phyloP scores from a whole-genome alignment of 2,329 filamentous ascomycete genomes.

The Didymella lethalis region DNA sequence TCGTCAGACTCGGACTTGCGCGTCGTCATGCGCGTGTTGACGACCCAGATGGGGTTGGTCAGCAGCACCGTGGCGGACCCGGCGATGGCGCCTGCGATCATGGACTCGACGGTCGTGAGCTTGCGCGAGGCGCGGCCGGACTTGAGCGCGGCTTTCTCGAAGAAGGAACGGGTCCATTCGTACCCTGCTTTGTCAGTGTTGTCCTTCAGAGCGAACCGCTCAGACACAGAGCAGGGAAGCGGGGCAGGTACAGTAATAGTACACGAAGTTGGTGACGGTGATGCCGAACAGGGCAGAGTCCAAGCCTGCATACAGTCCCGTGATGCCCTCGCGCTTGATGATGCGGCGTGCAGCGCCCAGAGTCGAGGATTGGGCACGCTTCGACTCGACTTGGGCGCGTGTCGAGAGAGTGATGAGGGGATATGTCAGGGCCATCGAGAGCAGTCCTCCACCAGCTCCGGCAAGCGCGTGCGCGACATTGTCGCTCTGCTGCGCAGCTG shows the following conservation, averaged over 20 bases:
- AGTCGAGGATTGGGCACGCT: slow-evolving; percentile 85
- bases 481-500: slow-evolving; percentile 83
- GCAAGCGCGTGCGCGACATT: slow-evolving; percentile 96
- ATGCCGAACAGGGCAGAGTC: slow-evolving; percentile 97
- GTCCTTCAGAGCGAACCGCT: not conserved
- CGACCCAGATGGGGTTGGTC: slow-evolving; percentile 98
- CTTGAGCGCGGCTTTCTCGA: slow-evolving; percentile 77
- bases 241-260: slow-evolving; percentile 81
- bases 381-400: slow-evolving; percentile 96
- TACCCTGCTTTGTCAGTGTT: slow-evolving; percentile 65
- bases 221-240: not conserved
- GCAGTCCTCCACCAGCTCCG: slow-evolving; percentile 88
- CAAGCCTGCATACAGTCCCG: slow-evolving; percentile 89
- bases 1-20: slow-evolving; percentile 68
- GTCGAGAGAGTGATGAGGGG: slow-evolving; percentile 97
- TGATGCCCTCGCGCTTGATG: slow-evolving; percentile 87
- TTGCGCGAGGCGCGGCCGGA: slow-evolving; percentile 78
- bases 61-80: slow-evolving; percentile 93
- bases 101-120: slow-evolving; percentile 89
- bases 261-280: slow-evolving; percentile 98
- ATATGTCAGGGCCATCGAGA: slow-evolving; percentile 95
- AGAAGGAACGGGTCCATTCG: slow-evolving; percentile 91
- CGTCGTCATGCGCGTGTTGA: slow-evolving; percentile 98
- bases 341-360: slow-evolving; percentile 84
- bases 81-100: slow-evolving; percentile 93